Conservation (phyloP, 139 green algal genomes). For the Zygnema cylindricum region DNA sequence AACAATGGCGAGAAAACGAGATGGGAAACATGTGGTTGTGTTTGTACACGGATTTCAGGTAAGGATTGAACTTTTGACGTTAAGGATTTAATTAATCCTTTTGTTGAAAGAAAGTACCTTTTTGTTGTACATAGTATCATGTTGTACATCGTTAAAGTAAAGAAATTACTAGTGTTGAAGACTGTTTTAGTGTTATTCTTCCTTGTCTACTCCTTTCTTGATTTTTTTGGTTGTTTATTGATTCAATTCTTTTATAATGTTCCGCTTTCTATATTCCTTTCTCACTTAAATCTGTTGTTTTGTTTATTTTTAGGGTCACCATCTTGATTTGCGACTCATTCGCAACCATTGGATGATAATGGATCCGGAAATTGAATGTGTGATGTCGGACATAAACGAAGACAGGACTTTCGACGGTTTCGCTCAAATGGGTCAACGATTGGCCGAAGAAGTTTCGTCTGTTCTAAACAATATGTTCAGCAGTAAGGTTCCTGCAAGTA, state of each 20-base stretch:
- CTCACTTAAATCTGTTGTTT: slow-evolving; percentile 9
- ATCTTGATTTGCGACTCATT: slow-evolving; percentile 70
- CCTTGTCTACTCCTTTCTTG: slow-evolving; percentile 2
- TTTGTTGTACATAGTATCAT: no score
- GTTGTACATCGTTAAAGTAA: no score
- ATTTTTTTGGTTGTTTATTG: not conserved
- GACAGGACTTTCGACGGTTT: slow-evolving; percentile 56
- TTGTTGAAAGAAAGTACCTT: no score
- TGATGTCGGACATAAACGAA: slow-evolving; percentile 65
- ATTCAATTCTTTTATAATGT: not conserved
- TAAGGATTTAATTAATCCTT: no score
- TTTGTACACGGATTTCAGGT: slow-evolving; percentile 63
- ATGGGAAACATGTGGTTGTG: slow-evolving; percentile 47
- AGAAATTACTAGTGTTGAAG: no score
- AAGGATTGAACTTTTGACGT: no score
- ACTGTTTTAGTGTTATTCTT: no score
- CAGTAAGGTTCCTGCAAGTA: slow-evolving; percentile 1
- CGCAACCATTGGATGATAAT: slow-evolving; percentile 65
- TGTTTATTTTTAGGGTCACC: slow-evolving; percentile 47
- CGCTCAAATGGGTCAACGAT: slow-evolving; percentile 54
- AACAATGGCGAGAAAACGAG: not conserved
- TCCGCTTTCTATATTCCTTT: slow-evolving; percentile 21
- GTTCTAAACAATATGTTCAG: slow-evolving; percentile 34
- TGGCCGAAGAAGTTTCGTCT: slow-evolving; percentile 57
- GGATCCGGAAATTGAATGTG: slow-evolving; percentile 68